Evolutionary conservation across 257 asterid species (phyloP).

Genomic region (Ballota nigra): DNA sequence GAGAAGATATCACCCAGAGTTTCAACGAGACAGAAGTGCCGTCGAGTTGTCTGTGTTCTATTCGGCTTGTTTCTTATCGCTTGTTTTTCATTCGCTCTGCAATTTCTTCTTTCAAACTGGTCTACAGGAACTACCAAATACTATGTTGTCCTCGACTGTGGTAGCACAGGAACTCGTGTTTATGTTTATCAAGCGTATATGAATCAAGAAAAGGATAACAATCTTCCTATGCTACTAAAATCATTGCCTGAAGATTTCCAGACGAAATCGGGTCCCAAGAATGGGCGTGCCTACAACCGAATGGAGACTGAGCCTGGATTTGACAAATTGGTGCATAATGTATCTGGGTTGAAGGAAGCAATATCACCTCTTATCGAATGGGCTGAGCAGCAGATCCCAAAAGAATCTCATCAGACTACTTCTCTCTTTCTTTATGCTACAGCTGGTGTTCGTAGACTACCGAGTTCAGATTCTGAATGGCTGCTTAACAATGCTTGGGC

Average conservation of each 20-base stretch:
- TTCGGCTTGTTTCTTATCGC: conserved; percentile 55
- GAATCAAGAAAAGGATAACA: conserved; percentile 48
- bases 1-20: conserved; percentile 47
- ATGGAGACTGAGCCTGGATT: conserved; percentile 99
- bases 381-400: conserved; percentile 92
- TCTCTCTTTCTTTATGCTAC: conserved; percentile 91
- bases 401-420: conserved; percentile 59
- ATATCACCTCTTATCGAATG: conserved; percentile 71
- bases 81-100: conserved; percentile 48
- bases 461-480: conserved; percentile 88
- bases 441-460: conserved; percentile 92
- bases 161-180: conserved; percentile 98
- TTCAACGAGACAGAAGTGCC: conserved; percentile 49
- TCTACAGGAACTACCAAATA: conserved; percentile 54
- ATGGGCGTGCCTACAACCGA: conserved; percentile 90
- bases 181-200: conserved; percentile 73
- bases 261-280: conserved; percentile 44
- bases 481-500: conserved; percentile 81
- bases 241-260: conserved; percentile 80
- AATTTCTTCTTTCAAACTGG: conserved; percentile 57
- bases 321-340: conserved; percentile 84
- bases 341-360: conserved; percentile 59
- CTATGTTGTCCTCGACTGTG: conserved; percentile 89
- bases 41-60: conserved; percentile 52
- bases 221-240: conserved; percentile 64